Percentiles rank a stretch among this genome's conserved stretches.
Evolutionary conservation across 1,139 yeast genomes (phyloP).

Genomic region (Trichomonascaceae sp.): DNA sequence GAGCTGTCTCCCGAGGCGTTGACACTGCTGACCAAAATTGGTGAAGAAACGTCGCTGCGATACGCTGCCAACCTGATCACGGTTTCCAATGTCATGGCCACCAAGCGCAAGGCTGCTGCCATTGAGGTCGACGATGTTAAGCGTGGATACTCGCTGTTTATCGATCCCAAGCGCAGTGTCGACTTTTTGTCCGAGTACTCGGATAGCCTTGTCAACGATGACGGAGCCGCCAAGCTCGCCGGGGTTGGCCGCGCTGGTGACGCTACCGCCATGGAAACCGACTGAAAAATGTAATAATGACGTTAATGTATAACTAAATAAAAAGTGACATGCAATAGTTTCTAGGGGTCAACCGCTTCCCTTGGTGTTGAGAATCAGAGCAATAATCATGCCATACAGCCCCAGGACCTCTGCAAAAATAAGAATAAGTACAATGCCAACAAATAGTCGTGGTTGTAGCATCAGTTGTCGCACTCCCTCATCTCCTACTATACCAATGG

Average conservation of each 20-base stretch:
- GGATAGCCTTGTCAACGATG: conserved; percentile 15
- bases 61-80: conserved; percentile 87
- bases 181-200: conserved; percentile 20
- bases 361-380: conserved; percentile 80
- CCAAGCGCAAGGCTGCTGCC: conserved; percentile 56
- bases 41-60: conserved; percentile 82
- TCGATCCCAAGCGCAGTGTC: conserved; percentile 82
- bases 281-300: no score
- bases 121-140: conserved; percentile 80
- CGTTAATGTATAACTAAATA: not conserved
- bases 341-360: conserved; percentile 40
- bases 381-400: conserved; percentile 82
- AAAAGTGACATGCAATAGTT: not conserved
- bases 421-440: conserved; percentile 59
- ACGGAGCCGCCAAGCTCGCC: conserved; percentile 15
- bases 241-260: conserved; percentile 1
- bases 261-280: conserved; percentile 1
- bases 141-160: conserved; percentile 74
- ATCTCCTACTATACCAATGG: conserved; percentile 98
- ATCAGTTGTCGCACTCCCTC: conserved; percentile 95
- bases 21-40: conserved; percentile 82
- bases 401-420: conserved; percentile 98
- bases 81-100: conserved; percentile 74
- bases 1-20: conserved; percentile 75
- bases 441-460: conserved; percentile 94